Evolutionary conservation across 805 yeast species (phyloP).

Genomic region (Candida lessepsii): DNA sequence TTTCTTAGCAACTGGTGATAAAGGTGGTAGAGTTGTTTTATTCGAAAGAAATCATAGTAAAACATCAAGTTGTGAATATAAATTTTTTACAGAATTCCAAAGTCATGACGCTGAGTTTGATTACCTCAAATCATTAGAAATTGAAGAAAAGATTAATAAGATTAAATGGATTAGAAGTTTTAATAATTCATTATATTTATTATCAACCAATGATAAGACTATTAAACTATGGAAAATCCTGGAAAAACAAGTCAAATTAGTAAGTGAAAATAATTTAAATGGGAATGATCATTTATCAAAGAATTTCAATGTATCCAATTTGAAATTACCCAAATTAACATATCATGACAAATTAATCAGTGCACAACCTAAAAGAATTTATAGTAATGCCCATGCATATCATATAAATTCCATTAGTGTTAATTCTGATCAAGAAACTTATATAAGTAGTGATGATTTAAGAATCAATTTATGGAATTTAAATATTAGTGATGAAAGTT

Average conservation of each 20-base stretch:
- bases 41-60: constrained; percentile 82
- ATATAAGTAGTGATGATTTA: constrained; percentile 87
- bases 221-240: constrained; percentile 95
- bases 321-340: constrained; percentile 85
- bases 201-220: constrained; percentile 96
- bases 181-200: constrained; percentile 84
- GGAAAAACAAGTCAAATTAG: constrained; percentile 89
- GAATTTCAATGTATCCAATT: constrained; percentile 21
- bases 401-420: constrained; percentile 95
- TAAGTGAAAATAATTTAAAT: constrained; percentile 79
- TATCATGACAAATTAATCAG: constrained; percentile 93
- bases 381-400: constrained; percentile 96
- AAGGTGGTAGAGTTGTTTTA: constrained; percentile 95
- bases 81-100: constrained; percentile 95
- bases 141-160: constrained; percentile 96
- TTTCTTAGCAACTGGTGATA: constrained; percentile 95
- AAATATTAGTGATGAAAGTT: constrained; percentile 90
- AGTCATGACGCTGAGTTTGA: constrained; percentile 98
- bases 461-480: constrained; percentile 95
- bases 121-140: constrained; percentile 90
- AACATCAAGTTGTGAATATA: constrained; percentile 75
- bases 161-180: constrained; percentile 92
- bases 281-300: constrained; percentile 27
- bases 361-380: constrained; percentile 89
- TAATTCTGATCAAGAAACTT: constrained; percentile 95